Evolutionary conservation across 805 yeast species (phyloP).

Genomic region (Metschnikowia chrysomelidarum): DNA sequence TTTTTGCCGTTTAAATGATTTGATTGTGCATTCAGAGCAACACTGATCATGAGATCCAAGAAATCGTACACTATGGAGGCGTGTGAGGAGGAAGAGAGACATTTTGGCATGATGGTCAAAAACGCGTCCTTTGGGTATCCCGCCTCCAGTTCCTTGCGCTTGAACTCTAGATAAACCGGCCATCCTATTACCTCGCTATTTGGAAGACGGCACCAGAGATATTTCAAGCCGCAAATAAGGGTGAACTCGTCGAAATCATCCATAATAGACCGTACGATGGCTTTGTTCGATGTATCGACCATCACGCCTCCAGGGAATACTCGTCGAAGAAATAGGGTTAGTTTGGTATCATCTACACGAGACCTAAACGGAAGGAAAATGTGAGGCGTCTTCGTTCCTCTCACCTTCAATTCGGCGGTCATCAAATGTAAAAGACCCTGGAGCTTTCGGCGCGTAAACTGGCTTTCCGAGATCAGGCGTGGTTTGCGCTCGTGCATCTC

Average conservation of each 20-base stretch:
- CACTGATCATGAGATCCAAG: conserved; percentile 71
- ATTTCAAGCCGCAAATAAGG: conserved; percentile 70
- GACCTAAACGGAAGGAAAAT: conserved; percentile 77
- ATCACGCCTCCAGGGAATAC: conserved; percentile 61
- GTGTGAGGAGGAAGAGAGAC: conserved; percentile 79
- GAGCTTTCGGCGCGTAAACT: conserved; percentile 63
- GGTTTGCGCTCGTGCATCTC: conserved; percentile 8
- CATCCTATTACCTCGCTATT: conserved; percentile 80
- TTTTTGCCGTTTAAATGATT: conserved; percentile 80
- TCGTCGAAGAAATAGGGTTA: conserved; percentile 53
- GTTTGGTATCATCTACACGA: conserved; percentile 56
- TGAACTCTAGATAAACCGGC: conserved; percentile 75
- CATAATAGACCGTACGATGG: conserved; percentile 44
- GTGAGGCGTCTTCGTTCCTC: conserved; percentile 63
- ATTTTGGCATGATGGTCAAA: conserved; percentile 77
- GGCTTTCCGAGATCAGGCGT: conserved; percentile 21
- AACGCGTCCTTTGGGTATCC: conserved; percentile 73
- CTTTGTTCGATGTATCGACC: conserved; percentile 29
- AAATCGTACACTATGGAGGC: conserved; percentile 89
- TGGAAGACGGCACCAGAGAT: conserved; percentile 84
- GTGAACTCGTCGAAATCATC: conserved; percentile 60
- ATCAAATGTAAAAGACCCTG: conserved; percentile 66
- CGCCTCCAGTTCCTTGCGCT: conserved; percentile 58
- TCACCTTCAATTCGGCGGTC: conserved; percentile 67
- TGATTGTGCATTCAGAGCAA: conserved; percentile 75